Percentiles rank a stretch among this genome's conserved stretches.
Evolutionary conservation across 495 filamentous ascomycete genomes (phyloP).

Genomic region (Penicillium salamii): DNA sequence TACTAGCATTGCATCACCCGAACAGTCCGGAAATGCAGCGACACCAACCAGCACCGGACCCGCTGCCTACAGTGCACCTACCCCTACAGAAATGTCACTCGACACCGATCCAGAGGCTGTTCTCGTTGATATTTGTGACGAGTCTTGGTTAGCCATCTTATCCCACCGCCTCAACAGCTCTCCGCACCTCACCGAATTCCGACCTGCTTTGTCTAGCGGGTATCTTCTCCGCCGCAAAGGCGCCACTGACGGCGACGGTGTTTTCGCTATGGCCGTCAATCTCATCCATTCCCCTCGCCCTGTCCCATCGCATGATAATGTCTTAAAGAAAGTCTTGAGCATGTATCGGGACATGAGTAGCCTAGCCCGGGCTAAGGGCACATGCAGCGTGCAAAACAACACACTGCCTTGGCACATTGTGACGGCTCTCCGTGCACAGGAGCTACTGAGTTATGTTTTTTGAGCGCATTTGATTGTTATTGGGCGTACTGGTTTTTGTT

Average conservation of each 20-base stretch:
- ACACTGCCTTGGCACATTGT: constrained; percentile 84
- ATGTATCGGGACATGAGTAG: constrained; percentile 74
- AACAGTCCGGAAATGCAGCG: constrained; percentile 36
- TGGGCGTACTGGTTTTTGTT: constrained; percentile 6
- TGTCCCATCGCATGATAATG: constrained; percentile 46
- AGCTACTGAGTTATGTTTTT: constrained; percentile 45
- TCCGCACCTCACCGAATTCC: constrained; percentile 58
- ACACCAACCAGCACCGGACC: constrained; percentile 20
- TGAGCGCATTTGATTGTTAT: constrained; percentile 9
- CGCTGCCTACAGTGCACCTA: constrained; percentile 47
- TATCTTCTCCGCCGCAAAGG: constrained; percentile 76
- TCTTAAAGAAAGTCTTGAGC: constrained; percentile 69
- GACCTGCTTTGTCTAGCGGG: constrained; percentile 65
- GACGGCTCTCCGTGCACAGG: constrained; percentile 64
- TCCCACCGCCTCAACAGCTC: constrained; percentile 69
- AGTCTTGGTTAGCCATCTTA: constrained; percentile 76
- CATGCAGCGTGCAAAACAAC: constrained; percentile 58
- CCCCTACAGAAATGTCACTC: constrained; percentile 49
- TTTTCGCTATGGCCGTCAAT: constrained; percentile 63
- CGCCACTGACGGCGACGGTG: constrained; percentile 56
- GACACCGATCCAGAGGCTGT: constrained; percentile 70
- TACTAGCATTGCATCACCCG: constrained; percentile 41
- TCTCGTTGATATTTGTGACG: constrained; percentile 74
- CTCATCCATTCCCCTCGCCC: constrained; percentile 56
- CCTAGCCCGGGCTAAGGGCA: constrained; percentile 67